Base-by-base conservation (phyloP, 176 grass and related monocot species). In the Alopecurus myosuroides region DNA sequence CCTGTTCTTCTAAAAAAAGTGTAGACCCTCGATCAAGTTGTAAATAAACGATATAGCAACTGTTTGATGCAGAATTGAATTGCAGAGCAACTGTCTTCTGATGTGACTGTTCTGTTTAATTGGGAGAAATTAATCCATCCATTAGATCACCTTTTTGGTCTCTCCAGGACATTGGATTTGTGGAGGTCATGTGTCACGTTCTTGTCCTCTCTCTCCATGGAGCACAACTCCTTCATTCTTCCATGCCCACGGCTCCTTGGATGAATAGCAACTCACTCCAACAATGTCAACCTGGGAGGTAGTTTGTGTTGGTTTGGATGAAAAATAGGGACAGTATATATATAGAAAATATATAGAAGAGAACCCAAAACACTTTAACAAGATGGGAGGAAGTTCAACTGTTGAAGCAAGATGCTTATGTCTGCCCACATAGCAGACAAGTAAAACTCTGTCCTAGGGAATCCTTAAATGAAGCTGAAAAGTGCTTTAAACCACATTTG, bases 181-280 rank as follows among this genome's bases (percentile, higher is more conserved):
- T 94, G 89, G 53, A 98, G 91, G 33, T 98, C 93, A 87, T 92
- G 96, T 76, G 85, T 78, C 25, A 83, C 62, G 61, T 94, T 86
- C 14, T 69, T 92, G 81, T 95, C 77, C 77, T 94, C 81, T 8
- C 93, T n/a, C n/a, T n/a, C n/a, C 83, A 11, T 22, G 80, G 22
- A 98, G 93, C 33, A 95, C 89, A 60, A 95, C 40, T 62, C 96
- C 91, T 90, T 94, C 91, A 15, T 94, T 95, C 46, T 56, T 98
- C 96, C 93, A 98, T 70, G 81, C 45, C 89, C 91, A 94, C 7
- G 92, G 80, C 63, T 95, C 93, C 80, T 89, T 90, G 0, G 93
- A 98, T 11, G 96, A 98, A 81, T 98, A 98, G 81, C 96, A 98
- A 71, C 91, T 98, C 34, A 98, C 93, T 65, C 97, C 93, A 77